Conservation (phyloP, 2,329 filamentous ascomycete species). For the Acarospora socialis region DNA sequence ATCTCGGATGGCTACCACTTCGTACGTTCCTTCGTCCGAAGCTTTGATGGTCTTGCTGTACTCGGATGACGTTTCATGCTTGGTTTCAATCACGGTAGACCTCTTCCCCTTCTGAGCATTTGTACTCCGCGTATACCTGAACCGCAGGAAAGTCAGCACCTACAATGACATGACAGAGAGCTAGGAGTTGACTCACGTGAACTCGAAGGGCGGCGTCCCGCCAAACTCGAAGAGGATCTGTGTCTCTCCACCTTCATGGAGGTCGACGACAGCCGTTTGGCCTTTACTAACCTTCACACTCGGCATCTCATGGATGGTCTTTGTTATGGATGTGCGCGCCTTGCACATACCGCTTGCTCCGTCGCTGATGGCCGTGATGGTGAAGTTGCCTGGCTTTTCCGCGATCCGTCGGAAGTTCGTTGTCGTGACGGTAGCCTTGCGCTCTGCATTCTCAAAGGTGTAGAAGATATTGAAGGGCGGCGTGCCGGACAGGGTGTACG, state of each 20-base stretch:
- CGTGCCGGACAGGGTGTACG: constrained; percentile 79
- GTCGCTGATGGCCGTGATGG: constrained; percentile 75
- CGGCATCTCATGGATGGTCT: constrained; percentile 81
- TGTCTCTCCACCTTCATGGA: constrained; percentile 89
- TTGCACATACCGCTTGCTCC: constrained; percentile 71
- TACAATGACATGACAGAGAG: neutral
- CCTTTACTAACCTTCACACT: constrained; percentile 84
- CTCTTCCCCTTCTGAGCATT: constrained; percentile 69
- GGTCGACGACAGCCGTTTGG: constrained; percentile 66
- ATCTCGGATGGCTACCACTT: constrained; percentile 93
- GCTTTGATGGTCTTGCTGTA: constrained; percentile 69
- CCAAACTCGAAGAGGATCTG: constrained; percentile 92
- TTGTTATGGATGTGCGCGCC: constrained; percentile 61
- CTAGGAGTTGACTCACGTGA: constrained; percentile 44
- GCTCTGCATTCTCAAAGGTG: constrained; percentile 63
- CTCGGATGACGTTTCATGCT: constrained; percentile 73
- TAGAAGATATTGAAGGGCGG: constrained; percentile 90
- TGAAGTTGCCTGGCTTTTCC: constrained; percentile 78
- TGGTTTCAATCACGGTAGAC: constrained; percentile 72
- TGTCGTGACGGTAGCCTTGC: constrained; percentile 63
- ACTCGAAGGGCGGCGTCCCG: constrained; percentile 92
- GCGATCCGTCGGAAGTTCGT: constrained; percentile 88
- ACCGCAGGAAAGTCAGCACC: neutral
- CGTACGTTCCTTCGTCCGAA: constrained; percentile 90
- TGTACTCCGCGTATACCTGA: constrained; percentile 68